These are phyloP conservation scores for Priceomyces melissophilus DNA, from an alignment of 805 yeast genomes.

Conservation along the genomic window DNA sequence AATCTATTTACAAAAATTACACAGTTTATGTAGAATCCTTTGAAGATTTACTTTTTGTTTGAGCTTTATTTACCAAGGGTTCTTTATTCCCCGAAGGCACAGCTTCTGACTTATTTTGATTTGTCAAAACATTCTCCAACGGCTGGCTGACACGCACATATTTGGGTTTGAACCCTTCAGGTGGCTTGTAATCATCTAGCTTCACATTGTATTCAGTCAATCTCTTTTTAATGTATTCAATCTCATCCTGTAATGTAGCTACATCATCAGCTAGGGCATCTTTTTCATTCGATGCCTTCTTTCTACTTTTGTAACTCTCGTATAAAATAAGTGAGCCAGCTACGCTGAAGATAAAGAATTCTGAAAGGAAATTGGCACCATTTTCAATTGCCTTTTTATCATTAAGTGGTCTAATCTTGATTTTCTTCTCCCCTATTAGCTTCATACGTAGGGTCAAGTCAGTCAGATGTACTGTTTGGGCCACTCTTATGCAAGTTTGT, in stretches of 20 bases:
- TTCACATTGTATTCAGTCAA: slow-evolving; percentile 38
- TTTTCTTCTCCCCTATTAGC: slow-evolving; percentile 50
- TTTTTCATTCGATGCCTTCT: slow-evolving; percentile 58
- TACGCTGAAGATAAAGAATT: slow-evolving; percentile 71
- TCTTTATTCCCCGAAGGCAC: too few species aligned
- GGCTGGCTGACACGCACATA: slow-evolving; percentile 10
- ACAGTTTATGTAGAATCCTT: not conserved
- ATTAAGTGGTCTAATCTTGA: slow-evolving; percentile 70
- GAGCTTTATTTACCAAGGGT: not conserved
- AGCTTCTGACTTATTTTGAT: not conserved
- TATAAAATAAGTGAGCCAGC: slow-evolving; percentile 74
- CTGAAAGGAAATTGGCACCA: slow-evolving; percentile 79
- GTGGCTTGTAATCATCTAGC: slow-evolving; percentile 49
- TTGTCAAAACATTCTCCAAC: not conserved
- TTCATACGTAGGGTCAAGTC: slow-evolving; percentile 62
- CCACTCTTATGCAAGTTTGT: slow-evolving; percentile 59
- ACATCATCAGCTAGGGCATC: slow-evolving; percentile 74
- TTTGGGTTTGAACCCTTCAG: slow-evolving; percentile 21
- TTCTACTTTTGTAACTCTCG: slow-evolving; percentile 66
- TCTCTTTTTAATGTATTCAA: slow-evolving; percentile 52
- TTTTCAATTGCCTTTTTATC: slow-evolving; percentile 78
- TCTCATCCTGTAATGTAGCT: slow-evolving; percentile 63
- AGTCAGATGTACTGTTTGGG: slow-evolving; percentile 66
- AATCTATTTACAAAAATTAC: slow-evolving; percentile 2
- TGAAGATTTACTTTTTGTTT: not conserved